A percentile compares a stretch with the other conserved stretches of the same genome.
These are phyloP conservation scores for Cydonia oblonga DNA, from an alignment of 331 rosid species.

Conservation along the genomic window DNA sequence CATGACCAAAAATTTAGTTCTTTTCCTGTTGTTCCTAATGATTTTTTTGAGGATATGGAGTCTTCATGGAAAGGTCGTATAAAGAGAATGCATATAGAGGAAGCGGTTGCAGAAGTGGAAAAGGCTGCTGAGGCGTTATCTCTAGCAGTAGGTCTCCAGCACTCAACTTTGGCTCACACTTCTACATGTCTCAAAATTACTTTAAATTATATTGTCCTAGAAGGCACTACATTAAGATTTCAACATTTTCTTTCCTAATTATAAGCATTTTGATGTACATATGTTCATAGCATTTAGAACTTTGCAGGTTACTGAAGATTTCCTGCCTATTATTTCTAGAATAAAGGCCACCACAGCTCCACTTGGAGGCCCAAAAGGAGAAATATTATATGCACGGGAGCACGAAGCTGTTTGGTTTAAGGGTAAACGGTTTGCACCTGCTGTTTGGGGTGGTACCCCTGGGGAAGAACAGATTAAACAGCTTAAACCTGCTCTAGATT, in stretches of 20 bases:
- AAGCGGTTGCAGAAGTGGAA: slow-evolving; percentile 51
- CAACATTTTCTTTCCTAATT: neutral
- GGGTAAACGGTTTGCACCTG: slow-evolving; percentile 70
- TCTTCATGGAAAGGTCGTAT: slow-evolving; percentile 85
- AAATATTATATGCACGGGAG: slow-evolving; percentile 74
- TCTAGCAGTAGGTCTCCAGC: slow-evolving; percentile 51
- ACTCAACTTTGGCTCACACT: neutral
- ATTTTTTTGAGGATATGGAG: slow-evolving; percentile 89
- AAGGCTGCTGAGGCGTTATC: slow-evolving; percentile 66
- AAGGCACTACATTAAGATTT: neutral
- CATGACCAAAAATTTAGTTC: slow-evolving; percentile 54
- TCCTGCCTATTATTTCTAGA: slow-evolving; percentile 64
- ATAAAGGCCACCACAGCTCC: slow-evolving; percentile 71
- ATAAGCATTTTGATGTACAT: neutral
- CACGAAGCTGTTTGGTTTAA: slow-evolving; percentile 95
- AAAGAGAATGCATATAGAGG: slow-evolving; percentile 64
- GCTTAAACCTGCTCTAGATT: slow-evolving; percentile 80
- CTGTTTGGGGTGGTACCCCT: slow-evolving; percentile 65
- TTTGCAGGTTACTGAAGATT: slow-evolving; percentile 76
- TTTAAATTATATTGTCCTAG: neutral
- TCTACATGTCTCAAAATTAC: neutral
- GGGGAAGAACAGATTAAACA: slow-evolving; percentile 86
- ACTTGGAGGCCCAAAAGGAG: slow-evolving; percentile 87
- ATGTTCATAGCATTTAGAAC: neutral
- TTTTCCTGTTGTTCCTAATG: slow-evolving; percentile 52